These are phyloP conservation scores for Aquilaria agallochum DNA, from an alignment of 441 rosid species.

Conservation along the genomic window DNA sequence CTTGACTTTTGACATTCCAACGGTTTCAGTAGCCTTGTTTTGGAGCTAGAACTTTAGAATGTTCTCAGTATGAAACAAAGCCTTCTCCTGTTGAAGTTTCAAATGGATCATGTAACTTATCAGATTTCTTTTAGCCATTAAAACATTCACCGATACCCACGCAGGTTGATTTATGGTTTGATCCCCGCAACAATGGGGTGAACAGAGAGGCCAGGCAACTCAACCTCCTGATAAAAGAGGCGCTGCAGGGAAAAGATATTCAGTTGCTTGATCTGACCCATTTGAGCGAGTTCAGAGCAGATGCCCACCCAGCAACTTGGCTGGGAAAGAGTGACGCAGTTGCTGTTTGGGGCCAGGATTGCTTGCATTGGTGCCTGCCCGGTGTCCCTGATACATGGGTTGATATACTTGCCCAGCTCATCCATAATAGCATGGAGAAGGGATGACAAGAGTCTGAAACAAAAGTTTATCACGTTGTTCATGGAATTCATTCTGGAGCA, in stretches of 20 bases:
- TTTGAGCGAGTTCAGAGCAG: conserved; percentile 90
- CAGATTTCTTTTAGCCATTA: background rate
- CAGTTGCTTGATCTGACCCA: conserved; percentile 62
- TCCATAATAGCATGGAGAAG: conserved; percentile 25
- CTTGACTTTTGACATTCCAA: background rate
- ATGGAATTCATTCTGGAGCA: too few relatives aligned
- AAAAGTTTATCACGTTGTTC: background rate
- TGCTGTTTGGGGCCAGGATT: conserved; percentile 94
- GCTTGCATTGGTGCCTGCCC: conserved; percentile 99
- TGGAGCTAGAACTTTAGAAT: too few relatives aligned
- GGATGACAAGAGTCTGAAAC: conserved; percentile 16
- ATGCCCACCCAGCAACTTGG: conserved; percentile 97
- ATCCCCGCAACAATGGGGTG: conserved; percentile 85
- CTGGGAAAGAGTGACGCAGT: conserved; percentile 92
- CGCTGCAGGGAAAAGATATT: conserved; percentile 45
- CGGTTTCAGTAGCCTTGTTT: too few relatives aligned
- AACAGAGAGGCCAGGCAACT: conserved; percentile 82
- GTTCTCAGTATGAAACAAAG: too few relatives aligned
- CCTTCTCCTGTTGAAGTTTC: background rate
- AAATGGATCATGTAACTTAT: background rate
- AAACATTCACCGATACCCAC: conserved; percentile 18
- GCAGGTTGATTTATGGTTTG: conserved; percentile 96
- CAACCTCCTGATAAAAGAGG: conserved; percentile 42
- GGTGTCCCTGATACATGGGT: conserved; percentile 97
- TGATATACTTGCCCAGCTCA: conserved; percentile 64